phyloP scores from a whole-genome alignment of 2,329 filamentous ascomycete genomes.

The Colletotrichum agaves region DNA sequence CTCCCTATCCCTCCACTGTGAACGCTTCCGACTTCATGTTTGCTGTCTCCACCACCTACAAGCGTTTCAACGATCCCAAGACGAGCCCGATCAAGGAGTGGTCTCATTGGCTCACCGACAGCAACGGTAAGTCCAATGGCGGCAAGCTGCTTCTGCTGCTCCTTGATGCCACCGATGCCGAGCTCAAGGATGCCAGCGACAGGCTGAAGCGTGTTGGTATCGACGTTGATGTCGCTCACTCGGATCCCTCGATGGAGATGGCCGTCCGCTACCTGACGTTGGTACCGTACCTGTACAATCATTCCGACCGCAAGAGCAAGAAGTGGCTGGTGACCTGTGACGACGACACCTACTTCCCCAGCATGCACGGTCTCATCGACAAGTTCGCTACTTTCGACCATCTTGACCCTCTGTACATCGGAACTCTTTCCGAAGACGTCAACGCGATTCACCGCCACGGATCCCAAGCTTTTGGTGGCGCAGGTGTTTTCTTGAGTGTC shows the following conservation, averaged over 20 bases:
- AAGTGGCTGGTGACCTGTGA: constrained; percentile 73
- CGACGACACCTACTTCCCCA: constrained; percentile 74
- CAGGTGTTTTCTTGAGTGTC: constrained; percentile 70
- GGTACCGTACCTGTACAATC: constrained; percentile 64
- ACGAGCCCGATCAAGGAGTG: constrained; percentile 67
- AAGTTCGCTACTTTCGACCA: constrained; percentile 64
- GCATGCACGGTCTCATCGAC: constrained; percentile 63
- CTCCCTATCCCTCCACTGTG: constrained; percentile 60
- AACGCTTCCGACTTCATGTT: constrained; percentile 69
- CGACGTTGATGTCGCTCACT: constrained; percentile 67
- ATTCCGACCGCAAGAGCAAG: constrained; percentile 58
- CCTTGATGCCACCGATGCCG: constrained; percentile 61
- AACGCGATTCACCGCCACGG: constrained; percentile 69
- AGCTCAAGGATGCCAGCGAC: constrained; percentile 61
- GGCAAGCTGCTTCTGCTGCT: constrained; percentile 66
- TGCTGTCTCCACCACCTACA: constrained; percentile 68
- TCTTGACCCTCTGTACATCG: constrained; percentile 65
- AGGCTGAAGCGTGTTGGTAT: constrained; percentile 61
- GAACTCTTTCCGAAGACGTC: constrained; percentile 70
- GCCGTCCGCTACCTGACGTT: constrained; percentile 67
- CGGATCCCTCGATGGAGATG: constrained; percentile 65
- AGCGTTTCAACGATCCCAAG: constrained; percentile 61
- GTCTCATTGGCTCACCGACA: constrained; percentile 70
- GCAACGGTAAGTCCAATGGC: constrained; percentile 65
- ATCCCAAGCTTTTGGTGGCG: constrained; percentile 72